Evolutionary conservation across 768 basidiomycete species (phyloP).

Genomic region (Astraeus odoratus): DNA sequence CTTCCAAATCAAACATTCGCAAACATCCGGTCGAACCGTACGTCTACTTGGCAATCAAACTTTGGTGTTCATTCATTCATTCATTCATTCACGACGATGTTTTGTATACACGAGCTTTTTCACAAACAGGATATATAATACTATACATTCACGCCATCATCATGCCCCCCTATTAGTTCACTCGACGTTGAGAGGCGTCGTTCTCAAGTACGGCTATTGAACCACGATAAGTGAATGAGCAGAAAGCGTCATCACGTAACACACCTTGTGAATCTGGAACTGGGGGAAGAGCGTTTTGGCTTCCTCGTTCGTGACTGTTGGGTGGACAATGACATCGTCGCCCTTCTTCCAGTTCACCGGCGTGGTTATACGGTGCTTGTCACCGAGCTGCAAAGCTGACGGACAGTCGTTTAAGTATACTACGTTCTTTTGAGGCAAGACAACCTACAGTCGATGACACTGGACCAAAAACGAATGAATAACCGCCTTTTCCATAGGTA

Average conservation of each 20-base stretch:
- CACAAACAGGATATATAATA: background rate
- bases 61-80: background rate
- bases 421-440: constrained; percentile 26
- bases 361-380: constrained; percentile 78
- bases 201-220: constrained; percentile 79
- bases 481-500: background rate
- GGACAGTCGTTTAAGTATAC: constrained; percentile 6
- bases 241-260: constrained; percentile 8
- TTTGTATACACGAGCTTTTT: no score
- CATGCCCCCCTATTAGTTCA: constrained; percentile 3
- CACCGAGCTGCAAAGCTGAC: constrained; percentile 80
- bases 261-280: constrained; percentile 71
- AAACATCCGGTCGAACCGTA: constrained; percentile 9
- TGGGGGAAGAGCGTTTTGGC: constrained; percentile 89
- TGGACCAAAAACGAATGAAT: constrained; percentile 13
- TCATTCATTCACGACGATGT: no score
- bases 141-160: background rate
- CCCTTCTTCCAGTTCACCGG: constrained; percentile 95
- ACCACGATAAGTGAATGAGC: constrained; percentile 1
- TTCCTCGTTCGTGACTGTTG: constrained; percentile 76
- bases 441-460: constrained; percentile 68
- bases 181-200: constrained; percentile 45
- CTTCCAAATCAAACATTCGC: constrained; percentile 10
- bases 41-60: background rate
- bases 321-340: constrained; percentile 90